Percentiles rank a stretch among this genome's conserved stretches.
Evolutionary conservation across 495 filamentous ascomycete species (phyloP).

Genomic region (Podospora sp.): DNA sequence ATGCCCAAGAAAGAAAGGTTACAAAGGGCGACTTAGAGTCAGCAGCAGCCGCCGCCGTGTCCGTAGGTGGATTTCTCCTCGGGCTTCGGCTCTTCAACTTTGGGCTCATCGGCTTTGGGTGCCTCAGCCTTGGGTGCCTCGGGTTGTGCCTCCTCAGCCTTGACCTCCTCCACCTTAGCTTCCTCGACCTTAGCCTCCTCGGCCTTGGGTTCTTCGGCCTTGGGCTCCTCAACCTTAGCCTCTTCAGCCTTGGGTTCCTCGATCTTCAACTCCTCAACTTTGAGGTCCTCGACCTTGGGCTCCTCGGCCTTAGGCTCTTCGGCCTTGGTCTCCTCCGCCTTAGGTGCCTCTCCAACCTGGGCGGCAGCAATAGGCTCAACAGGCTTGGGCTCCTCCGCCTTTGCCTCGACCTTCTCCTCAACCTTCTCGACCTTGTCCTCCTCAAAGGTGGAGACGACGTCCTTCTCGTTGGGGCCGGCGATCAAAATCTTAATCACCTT

Average conservation of each 20-base stretch:
- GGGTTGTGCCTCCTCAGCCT: too few species aligned
- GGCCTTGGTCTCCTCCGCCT: neutral
- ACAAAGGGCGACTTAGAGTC: neutral
- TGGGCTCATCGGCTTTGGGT: neutral
- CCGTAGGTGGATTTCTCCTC: conserved; percentile 1
- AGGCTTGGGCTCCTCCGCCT: conserved; percentile 13
- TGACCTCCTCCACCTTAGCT: neutral
- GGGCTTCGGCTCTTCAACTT: neutral
- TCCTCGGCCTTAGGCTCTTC: conserved; percentile 21
- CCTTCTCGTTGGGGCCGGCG: conserved; percentile 64
- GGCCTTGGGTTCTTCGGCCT: conserved; percentile 9
- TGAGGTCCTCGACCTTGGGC: neutral
- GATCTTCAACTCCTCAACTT: too few species aligned
- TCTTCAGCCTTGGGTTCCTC: too few species aligned
- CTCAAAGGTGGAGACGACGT: conserved; percentile 16
- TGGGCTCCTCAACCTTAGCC: neutral
- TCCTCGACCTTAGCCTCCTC: conserved; percentile 8
- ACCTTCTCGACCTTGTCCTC: conserved; percentile 24
- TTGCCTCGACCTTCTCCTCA: conserved; percentile 19
- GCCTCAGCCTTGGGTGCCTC: neutral
- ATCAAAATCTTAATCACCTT: conserved; percentile 87
- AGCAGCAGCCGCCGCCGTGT: conserved; percentile 31
- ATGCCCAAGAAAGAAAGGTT: conserved; percentile 1
- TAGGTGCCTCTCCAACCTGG: conserved; percentile 21
- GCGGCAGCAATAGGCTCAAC: neutral